These are phyloP conservation scores for Apostasia shenzhenica DNA, from an alignment of 106 monocot species.

Conservation along the genomic window DNA sequence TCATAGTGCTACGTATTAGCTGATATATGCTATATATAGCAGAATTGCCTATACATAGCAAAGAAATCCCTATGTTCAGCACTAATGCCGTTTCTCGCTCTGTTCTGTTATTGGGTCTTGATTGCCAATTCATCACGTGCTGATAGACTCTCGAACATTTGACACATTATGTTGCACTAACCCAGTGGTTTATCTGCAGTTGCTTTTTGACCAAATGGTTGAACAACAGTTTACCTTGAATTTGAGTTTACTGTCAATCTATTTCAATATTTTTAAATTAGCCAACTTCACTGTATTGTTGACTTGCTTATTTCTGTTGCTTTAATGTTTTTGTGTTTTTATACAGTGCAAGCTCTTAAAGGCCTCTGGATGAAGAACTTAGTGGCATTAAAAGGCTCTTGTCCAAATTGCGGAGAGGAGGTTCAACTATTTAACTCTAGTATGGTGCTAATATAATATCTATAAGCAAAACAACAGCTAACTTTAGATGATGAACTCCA, in stretches of 20 bases:
- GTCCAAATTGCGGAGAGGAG: constrained; percentile 97
- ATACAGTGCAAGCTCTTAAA: constrained; percentile 59
- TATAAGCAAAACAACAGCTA: not conserved
- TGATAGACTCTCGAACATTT: too few species aligned
- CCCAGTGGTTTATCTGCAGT: too few species aligned
- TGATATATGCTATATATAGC: too few species aligned
- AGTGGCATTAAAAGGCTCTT: constrained; percentile 87
- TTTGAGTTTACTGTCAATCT: not conserved
- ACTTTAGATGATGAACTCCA: constrained; percentile 16
- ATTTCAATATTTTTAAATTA: not conserved
- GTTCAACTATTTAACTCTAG: constrained; percentile 18
- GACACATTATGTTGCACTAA: too few species aligned
- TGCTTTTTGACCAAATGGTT: not conserved
- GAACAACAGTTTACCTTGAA: not conserved
- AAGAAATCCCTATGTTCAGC: too few species aligned
- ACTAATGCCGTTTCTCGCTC: too few species aligned
- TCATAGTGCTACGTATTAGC: too few species aligned
- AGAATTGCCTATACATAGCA: too few species aligned
- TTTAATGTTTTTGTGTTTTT: constrained; percentile 2
- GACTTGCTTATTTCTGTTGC: not conserved
- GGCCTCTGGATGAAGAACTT: constrained; percentile 72
- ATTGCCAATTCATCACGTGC: too few species aligned
- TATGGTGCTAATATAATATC: not conserved
- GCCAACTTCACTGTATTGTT: not conserved
- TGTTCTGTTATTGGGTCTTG: too few species aligned